These are phyloP conservation scores for Smithsoniella earleae DNA, from an alignment of 163 green algal species.

Conservation along the genomic window DNA sequence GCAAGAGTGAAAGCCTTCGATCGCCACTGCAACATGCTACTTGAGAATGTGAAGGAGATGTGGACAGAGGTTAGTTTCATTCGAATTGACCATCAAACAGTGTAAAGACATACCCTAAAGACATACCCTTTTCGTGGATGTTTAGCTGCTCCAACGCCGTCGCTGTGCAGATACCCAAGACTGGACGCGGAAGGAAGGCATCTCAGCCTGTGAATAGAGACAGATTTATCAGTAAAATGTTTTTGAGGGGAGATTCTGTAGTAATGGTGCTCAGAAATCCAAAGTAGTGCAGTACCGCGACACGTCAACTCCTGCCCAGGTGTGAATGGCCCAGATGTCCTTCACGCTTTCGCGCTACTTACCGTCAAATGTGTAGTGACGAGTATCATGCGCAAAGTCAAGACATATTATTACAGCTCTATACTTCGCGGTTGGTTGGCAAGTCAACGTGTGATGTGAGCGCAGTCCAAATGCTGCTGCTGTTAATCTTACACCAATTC, in stretches of 20 bases:
- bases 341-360: too few species aligned
- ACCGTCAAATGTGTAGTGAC: too few species aligned
- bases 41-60: slow-evolving; percentile 99
- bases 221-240: slow-evolving; percentile 97
- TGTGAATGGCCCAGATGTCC: background rate
- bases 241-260: slow-evolving; percentile 91
- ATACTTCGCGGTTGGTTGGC: background rate
- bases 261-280: slow-evolving; percentile 95
- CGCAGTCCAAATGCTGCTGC: background rate
- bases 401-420: background rate
- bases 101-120: slow-evolving; percentile 21
- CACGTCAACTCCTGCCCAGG: background rate
- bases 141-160: too few species aligned
- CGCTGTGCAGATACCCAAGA: slow-evolving; percentile 85
- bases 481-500: too few species aligned
- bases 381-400: background rate
- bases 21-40: slow-evolving; percentile 98
- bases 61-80: slow-evolving; percentile 83
- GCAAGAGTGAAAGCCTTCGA: slow-evolving; percentile 97
- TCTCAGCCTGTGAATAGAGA: slow-evolving; percentile 95
- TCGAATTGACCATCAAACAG: background rate
- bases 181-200: slow-evolving; percentile 77
- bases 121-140: too few species aligned
- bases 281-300: slow-evolving; percentile 51
- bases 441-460: background rate